Conservation (phyloP, 148 eudicot species). For the Chenopodium quinoa region DNA sequence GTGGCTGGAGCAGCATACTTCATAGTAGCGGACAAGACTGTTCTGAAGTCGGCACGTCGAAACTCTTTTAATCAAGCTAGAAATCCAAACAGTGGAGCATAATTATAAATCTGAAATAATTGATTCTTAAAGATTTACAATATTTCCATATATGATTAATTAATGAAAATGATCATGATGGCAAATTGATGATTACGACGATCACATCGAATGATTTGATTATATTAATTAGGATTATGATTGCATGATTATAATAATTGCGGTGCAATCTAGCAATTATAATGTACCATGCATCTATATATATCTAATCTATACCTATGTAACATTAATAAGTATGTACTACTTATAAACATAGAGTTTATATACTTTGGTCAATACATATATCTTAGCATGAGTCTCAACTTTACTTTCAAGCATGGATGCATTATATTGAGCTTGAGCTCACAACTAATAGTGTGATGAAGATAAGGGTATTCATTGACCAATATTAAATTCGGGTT, state of each 20-base stretch:
- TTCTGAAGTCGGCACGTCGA: constrained; percentile 58
- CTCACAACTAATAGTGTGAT: too few species aligned
- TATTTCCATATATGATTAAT: not conserved
- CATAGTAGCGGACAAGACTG: constrained; percentile 78
- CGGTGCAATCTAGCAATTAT: not conserved
- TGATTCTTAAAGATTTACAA: not conserved
- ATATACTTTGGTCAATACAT: too few species aligned
- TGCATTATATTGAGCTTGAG: too few species aligned
- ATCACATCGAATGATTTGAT: not conserved
- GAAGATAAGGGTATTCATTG: too few species aligned
- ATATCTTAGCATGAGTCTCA: too few species aligned
- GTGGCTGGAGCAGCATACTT: constrained; percentile 69
- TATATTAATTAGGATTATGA: not conserved
- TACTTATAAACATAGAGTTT: too few species aligned
- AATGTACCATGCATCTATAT: not conserved
- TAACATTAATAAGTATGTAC: not conserved
- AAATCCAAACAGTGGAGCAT: constrained; percentile 23
- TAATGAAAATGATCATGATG: not conserved
- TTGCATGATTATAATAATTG: not conserved
- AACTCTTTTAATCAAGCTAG: constrained; percentile 45
- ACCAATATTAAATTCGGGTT: too few species aligned
- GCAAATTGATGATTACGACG: not conserved
- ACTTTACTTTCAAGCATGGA: too few species aligned
- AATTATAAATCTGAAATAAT: not conserved
- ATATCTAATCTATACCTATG: not conserved